Base-by-base conservation (phyloP, 1,284 basidiomycete species). In the Austroboletus novae-zelandiae region DNA sequence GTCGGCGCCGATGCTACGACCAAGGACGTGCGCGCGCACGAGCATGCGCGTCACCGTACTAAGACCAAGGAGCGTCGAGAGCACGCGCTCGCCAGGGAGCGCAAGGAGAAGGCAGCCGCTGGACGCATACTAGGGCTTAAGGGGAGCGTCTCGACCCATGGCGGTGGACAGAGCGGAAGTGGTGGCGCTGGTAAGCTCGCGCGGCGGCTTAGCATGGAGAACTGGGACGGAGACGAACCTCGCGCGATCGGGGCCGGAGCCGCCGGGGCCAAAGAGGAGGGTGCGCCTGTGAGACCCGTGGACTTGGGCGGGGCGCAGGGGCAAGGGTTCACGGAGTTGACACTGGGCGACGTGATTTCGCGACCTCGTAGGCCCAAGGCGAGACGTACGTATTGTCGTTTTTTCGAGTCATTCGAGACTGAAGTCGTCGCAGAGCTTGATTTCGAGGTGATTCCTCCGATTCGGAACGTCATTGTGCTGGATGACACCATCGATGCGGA, bases 381-480 rank as follows among this genome's bases (percentile, higher is more conserved):
- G 44, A 67, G 58, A 45, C 54, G 63, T 65, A 45, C 48, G 66
- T 65, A 15, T 13, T 31, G 29, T 29, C 20, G 2, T n/a, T 13
- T 34, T 5, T 5, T n/a, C 11, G 13, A 34, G 11, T 2, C 31
- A 4, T 13, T 34, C 15, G 35, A 1, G 13, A 17, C 6, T 27
- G 27, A 27, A 27, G 7, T 27, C 2, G 9, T 35, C 5, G 30
- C 31, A 70, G 66, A 45, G 44, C 46, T 63, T 20, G 76, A 77
- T 54, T 77, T 76, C 50, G 75, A 78, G 55, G 53, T 78, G 47
- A 55, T 77, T 1, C 70, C 75, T 15, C 67, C 62, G 25, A 62
- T 75, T 43, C 74, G 65, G 42, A 57, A 68, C 20, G 75, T 77
- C 50, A 74, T 77, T 50, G 75, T 63, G 39, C 64, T 78, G 44